Evolutionary conservation across 805 yeast species (phyloP).

Genomic region (Saturnispora dispora): DNA sequence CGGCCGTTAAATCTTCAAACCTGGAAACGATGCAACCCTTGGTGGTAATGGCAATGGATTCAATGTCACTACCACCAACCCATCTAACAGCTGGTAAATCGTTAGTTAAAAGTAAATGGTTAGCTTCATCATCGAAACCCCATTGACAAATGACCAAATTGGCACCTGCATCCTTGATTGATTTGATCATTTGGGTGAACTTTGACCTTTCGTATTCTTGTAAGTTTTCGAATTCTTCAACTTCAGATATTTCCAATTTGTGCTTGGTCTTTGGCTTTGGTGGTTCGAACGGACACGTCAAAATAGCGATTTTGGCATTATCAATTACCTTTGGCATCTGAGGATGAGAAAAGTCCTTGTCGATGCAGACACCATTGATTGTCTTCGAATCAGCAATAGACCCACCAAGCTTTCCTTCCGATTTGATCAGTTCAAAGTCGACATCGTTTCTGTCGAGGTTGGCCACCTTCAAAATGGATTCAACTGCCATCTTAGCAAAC

Average conservation of each 20-base stretch:
- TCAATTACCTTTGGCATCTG: slow-evolving; percentile 84
- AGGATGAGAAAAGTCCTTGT: slow-evolving; percentile 96
- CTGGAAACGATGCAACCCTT: slow-evolving; percentile 96
- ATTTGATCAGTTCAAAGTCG: slow-evolving; percentile 91
- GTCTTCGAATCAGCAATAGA: slow-evolving; percentile 75
- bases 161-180: slow-evolving; percentile 85
- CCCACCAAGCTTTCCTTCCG: slow-evolving; percentile 95
- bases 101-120: slow-evolving; percentile 80
- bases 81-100: slow-evolving; percentile 94
- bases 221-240: slow-evolving; percentile 84
- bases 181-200: slow-evolving; percentile 81
- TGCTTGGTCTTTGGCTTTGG: slow-evolving; percentile 99
- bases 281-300: slow-evolving; percentile 98
- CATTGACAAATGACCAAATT: slow-evolving; percentile 96
- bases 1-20: slow-evolving; percentile 79
- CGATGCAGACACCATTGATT: slow-evolving; percentile 86
- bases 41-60: slow-evolving; percentile 93
- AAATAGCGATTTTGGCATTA: slow-evolving; percentile 84
- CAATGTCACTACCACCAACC: slow-evolving; percentile 98
- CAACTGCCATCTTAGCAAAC: slow-evolving; percentile 96
- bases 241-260: slow-evolving; percentile 86
- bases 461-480: slow-evolving; percentile 86
- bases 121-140: slow-evolving; percentile 99
- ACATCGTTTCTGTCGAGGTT: slow-evolving; percentile 90
- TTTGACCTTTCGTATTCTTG: slow-evolving; percentile 90